Percentiles rank a stretch among this genome's conserved stretches.
These are phyloP conservation scores for Globisporangium cederbergense DNA, from an alignment of 352 stramenopile genomes.

Conservation along the genomic window DNA sequence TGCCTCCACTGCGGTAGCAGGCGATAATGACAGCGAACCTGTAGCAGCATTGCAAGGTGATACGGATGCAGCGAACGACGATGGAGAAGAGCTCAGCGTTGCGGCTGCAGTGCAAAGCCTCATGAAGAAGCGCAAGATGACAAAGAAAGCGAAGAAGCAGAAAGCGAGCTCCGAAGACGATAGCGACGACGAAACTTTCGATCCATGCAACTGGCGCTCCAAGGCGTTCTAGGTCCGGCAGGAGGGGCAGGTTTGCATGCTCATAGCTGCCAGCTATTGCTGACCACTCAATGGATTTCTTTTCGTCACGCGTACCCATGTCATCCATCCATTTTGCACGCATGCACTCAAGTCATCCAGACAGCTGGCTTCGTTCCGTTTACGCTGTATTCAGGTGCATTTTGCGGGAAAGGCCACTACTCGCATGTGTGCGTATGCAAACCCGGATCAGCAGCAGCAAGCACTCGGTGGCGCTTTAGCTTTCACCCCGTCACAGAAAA, in stretches of 20 bases:
- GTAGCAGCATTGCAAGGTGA: background rate
- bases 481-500: too few species aligned
- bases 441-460: too few species aligned
- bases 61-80: constrained; percentile 11
- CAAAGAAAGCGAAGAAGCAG: constrained; percentile 23
- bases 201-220: constrained; percentile 47
- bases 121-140: constrained; percentile 21
- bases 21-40: background rate
- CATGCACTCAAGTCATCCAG: background rate
- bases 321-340: background rate
- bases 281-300: background rate
- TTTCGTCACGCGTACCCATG: background rate
- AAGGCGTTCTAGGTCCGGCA: constrained; percentile 18
- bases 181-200: constrained; percentile 25
- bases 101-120: constrained; percentile 17
- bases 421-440: too few species aligned
- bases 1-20: background rate
- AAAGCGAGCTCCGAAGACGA: constrained; percentile 23
- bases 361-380: background rate
- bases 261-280: background rate
- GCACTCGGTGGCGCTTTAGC: too few species aligned
- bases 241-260: background rate
- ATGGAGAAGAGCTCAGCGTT: constrained; percentile 11
- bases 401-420: background rate
- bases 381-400: background rate